Evolutionary conservation across 768 basidiomycete genomes (phyloP), one percentile per base, ranked within the genome.

Genomic region (Boletus insuetus): DNA sequence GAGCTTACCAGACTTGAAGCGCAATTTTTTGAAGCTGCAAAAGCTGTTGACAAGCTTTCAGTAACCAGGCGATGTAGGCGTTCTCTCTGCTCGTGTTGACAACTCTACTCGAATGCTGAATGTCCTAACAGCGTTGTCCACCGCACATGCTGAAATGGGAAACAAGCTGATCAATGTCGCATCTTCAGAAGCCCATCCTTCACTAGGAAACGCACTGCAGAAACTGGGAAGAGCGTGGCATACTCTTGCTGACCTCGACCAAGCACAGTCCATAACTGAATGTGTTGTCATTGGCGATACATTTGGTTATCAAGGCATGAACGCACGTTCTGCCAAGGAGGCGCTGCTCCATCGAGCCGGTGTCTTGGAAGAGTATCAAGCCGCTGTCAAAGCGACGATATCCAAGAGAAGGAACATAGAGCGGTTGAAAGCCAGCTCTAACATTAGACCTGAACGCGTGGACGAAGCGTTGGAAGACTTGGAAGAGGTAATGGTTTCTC

Each of bases 201-300:
- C 91, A 16, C 76, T 99, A 0, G 91, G 85, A 6, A 85, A 84
- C 63, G 93, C 94, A 0, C 70, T 97, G 56, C 83, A 87, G 56
- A 94, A 95, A 72, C 73, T 95, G 42, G 95, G 95, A 9, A 79
- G 95, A 54, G 80, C 85, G 8, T 92, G 87, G 82, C 94, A 98
- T 66, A 89, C 83, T 67, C 72, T 95, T 16, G 86, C 92, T 3
- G 94, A 95, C 66, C 81, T 97, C 54, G 88, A 93, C 61, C 88
- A 91, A 58, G 90, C 93, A 4, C 92, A 97, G 72, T 85, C 92
- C 32, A 90, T 94, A 57, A 94, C 89, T 63, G 96, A 98, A 79
- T 93, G 91, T 62, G 92, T 98, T 29, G 87, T 98, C 41, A 74
- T 99, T 26, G 95, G 94, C n/a, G 97, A 99, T 72, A 88, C 93